Evolutionary conservation across 495 filamentous ascomycete species (phyloP), one percentile per base, ranked within the genome.

Genomic region (Aspergillus ostianus): DNA sequence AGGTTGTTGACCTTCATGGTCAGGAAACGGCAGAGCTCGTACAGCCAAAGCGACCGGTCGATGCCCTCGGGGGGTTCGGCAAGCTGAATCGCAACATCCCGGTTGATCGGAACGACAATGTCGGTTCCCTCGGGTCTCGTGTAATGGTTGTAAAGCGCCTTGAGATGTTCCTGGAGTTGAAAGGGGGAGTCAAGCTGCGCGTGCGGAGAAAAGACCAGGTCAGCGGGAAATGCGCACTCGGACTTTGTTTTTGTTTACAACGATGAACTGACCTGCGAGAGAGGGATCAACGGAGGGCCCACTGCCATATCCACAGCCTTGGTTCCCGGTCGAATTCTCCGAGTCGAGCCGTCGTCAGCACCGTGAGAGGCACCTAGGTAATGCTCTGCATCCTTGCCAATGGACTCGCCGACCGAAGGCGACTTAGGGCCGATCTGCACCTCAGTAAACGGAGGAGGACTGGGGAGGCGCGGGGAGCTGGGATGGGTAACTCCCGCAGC

Each of bases 151-250:
- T 97, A 89, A 12, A 98, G 85, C 15, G 95, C 90, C 74, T 93
- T 92, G 51, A 98, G 85, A 70, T 98, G 95, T 77, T 98, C 94
- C 72, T 97, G 94, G n/a, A 97, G 87, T 72, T 96, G 94, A 69
- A 98, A 98, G 56, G 94, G 89, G 10, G 92, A 96, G 69, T 98
- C 92, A 69, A 98, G 88, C 85, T 93, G 68, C 47, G 12, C 47
- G 18, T 32, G 56, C 5, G 41, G 51, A 49, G 58, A 30, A 58
- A 15, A 36, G 53, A 20, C 47, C 47, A 54, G 53, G 63, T 77
- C 51, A 78, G 71, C 53, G 23, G 1, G 21, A 18, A 29, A 54
- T 41, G 51, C 50, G 15, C 12, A 45, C 12, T 59, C 30, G 55
- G 55, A 54, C 54, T 54, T 20, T 32, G 12, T 41, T 17, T 30